Base-by-base conservation (phyloP, 495 filamentous ascomycete genomes). In the Xylaria cubensis region DNA sequence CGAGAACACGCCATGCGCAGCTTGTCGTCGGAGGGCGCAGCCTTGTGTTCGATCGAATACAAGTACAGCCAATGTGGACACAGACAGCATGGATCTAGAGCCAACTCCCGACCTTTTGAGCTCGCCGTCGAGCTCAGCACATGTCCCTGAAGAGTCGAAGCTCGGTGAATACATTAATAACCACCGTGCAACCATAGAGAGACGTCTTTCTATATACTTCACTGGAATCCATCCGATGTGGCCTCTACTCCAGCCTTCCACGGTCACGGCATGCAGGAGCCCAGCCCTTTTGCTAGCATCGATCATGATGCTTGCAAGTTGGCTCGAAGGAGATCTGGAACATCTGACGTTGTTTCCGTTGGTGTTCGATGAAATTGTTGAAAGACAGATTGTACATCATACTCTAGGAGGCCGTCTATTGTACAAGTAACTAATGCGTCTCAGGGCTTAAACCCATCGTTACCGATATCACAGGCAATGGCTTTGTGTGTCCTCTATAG, bases 231-330 rank as follows among this genome's bases (percentile, higher is more conserved):
- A 81, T 48, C 77, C 76, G 2, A 70, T 67, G 41, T 79, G 77
- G 77, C 76, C 79, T 32, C 59, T 79, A 42, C 59, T 81, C 8
- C 77, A 79, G 70, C 73, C 51, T 15, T 66, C 74, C 0, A 75
- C 69, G 12, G 75, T 75, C 51, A 59, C 29, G 39, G 71, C 50
- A 42, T 72, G 4, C 48, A 29, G 24, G 69, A 71, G 15, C 62
- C 67, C 76, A 44, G 63, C 74, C 50, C 29, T 65, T 7, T 59
- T 78, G 29, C 4, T 78, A 19, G 74, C 68, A 48, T 74, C 78
- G 29, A 77, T 80, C 62, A 59, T 75, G 29, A 59, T 75, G 72
- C 74, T 80, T 26, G 68, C 72, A 7, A 74, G 73, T 61, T 77
- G 75, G 73, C 61, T 75, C 41, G 61, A 74, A n/a, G 75, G 63